Conservation (phyloP, 257 asterid species). For the Eucommia ulmoides region DNA sequence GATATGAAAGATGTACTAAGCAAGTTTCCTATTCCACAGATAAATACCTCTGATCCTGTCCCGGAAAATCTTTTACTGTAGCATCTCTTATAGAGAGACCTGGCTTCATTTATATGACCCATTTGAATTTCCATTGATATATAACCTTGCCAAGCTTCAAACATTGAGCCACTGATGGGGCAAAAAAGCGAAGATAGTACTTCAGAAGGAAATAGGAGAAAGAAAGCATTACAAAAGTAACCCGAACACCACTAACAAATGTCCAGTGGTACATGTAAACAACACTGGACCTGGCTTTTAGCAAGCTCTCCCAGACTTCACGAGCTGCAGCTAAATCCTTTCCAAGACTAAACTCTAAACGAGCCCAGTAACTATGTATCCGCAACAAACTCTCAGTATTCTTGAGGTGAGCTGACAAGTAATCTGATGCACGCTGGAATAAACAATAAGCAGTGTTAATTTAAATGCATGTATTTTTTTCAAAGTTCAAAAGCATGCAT, state of each 20-base stretch:
- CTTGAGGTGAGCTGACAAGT: constrained; percentile 59
- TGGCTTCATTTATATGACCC: constrained; percentile 76
- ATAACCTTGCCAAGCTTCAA: constrained; percentile 81
- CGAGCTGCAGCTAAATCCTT: constrained; percentile 78
- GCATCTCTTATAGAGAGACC: constrained; percentile 88
- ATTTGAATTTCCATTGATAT: constrained; percentile 64
- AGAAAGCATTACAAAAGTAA: constrained; percentile 12
- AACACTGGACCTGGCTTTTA: constrained; percentile 48
- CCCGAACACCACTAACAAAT: constrained; percentile 2
- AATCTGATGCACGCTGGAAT: constrained; percentile 79
- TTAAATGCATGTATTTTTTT: no score
- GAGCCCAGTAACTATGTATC: constrained; percentile 79
- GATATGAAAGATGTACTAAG: not conserved
- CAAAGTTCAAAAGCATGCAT: no score
- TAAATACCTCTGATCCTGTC: constrained; percentile 96
- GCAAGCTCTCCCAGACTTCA: constrained; percentile 93
- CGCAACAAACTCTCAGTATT: constrained; percentile 47
- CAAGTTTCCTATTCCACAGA: not conserved
- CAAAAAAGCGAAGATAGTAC: constrained; percentile 5
- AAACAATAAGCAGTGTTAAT: not conserved
- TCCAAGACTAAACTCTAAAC: constrained; percentile 57
- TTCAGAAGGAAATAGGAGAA: no score
- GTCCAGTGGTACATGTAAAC: not conserved
- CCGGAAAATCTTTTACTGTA: constrained; percentile 75
- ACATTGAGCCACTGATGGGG: constrained; percentile 67